phyloP scores from a whole-genome alignment of 2,329 filamentous ascomycete genomes.

The Phoma herbarum region DNA sequence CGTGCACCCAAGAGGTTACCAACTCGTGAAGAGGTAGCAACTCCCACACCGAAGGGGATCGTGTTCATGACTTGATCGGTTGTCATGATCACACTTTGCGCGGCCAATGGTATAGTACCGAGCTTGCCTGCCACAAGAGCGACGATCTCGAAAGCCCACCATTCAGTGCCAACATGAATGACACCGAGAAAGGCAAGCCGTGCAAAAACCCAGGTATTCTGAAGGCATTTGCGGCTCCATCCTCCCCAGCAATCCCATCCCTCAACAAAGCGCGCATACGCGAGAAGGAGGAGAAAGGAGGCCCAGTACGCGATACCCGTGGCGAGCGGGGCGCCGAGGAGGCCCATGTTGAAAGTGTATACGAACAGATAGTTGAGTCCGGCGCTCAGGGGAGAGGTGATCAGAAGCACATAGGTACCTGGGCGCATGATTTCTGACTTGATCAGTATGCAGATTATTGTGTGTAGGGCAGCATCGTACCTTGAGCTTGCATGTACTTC shows the following conservation, averaged over 20 bases:
- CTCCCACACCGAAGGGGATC: constrained; percentile 85
- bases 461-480: constrained; percentile 38
- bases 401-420: constrained; percentile 69
- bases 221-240: constrained; percentile 69
- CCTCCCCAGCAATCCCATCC: constrained; percentile 85
- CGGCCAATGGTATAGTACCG: constrained; percentile 79
- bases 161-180: constrained; percentile 87
- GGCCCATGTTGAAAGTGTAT: constrained; percentile 73
- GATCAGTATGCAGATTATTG: constrained; percentile 20
- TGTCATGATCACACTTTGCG: constrained; percentile 90
- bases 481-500: constrained; percentile 67
- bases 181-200: constrained; percentile 79
- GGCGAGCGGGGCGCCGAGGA: constrained; percentile 81
- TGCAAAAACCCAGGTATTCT: constrained; percentile 74
- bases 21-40: constrained; percentile 78
- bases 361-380: constrained; percentile 73
- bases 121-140: constrained; percentile 82
- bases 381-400: constrained; percentile 68
- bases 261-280: constrained; percentile 74
- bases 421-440: constrained; percentile 67
- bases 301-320: constrained; percentile 88
- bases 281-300: constrained; percentile 78
- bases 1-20: constrained; percentile 81
- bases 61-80: constrained; percentile 85
- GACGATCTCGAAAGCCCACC: constrained; percentile 95